Evolutionary conservation across 2,329 filamentous ascomycete species (phyloP).

Genomic region (Trichoderma gracile): DNA sequence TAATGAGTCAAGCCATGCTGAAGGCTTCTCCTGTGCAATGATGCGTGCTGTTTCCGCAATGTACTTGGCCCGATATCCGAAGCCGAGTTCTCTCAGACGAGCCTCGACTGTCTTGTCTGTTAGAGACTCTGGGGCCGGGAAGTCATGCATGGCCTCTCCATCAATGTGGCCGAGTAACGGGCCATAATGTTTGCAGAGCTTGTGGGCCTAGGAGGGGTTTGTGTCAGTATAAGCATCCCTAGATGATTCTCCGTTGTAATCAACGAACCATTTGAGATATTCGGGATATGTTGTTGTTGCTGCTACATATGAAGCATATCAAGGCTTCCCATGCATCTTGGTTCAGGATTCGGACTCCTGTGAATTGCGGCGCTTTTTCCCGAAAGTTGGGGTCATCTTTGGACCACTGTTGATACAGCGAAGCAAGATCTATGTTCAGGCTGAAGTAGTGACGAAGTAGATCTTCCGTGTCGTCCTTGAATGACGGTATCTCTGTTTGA

Average conservation of each 20-base stretch:
- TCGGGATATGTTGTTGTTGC: slow-evolving; percentile 94
- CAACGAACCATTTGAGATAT: slow-evolving; percentile 85
- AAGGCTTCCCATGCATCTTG: slow-evolving; percentile 97
- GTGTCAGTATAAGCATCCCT: background rate
- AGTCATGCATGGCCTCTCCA: slow-evolving; percentile 77
- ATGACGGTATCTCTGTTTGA: slow-evolving; percentile 26
- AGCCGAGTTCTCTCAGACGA: slow-evolving; percentile 78
- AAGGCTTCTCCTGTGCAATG: slow-evolving; percentile 65
- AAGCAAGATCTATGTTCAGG: slow-evolving; percentile 70
- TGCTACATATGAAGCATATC: slow-evolving; percentile 94
- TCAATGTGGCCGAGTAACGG: slow-evolving; percentile 70
- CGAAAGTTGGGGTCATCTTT: slow-evolving; percentile 82
- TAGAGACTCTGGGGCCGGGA: slow-evolving; percentile 75
- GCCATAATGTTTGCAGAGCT: slow-evolving; percentile 85
- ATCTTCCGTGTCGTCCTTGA: slow-evolving; percentile 67
- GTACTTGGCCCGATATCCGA: slow-evolving; percentile 93
- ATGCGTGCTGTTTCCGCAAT: slow-evolving; percentile 82
- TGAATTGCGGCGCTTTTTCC: slow-evolving; percentile 81
- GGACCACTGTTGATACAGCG: slow-evolving; percentile 87
- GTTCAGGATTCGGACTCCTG: slow-evolving; percentile 85
- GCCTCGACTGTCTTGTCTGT: slow-evolving; percentile 73
- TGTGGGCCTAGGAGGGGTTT: slow-evolving; percentile 62
- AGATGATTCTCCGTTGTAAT: background rate
- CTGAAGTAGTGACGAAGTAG: slow-evolving; percentile 87
- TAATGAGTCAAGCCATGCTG: slow-evolving; percentile 74